Evolutionary conservation across 129 eudicot genomes (phyloP).

Genomic region (Lactuca saligna): DNA sequence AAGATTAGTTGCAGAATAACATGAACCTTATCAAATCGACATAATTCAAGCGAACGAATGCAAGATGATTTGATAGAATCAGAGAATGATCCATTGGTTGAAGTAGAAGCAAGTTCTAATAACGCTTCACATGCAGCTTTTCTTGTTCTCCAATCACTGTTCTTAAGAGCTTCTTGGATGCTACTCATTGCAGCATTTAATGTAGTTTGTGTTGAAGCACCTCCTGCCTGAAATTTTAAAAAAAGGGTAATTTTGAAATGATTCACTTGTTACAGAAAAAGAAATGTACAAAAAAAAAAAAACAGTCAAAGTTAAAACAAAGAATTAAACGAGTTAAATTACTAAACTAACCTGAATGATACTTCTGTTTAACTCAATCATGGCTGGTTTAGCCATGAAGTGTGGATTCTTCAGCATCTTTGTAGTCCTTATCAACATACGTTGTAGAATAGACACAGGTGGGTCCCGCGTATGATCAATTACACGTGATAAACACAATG

Average conservation of each 20-base stretch:
- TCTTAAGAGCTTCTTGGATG: constrained; percentile 84
- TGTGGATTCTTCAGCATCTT: constrained; percentile 89
- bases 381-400: constrained; percentile 84
- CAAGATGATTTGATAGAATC: constrained; percentile 65
- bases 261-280: neutral
- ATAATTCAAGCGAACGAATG: constrained; percentile 70
- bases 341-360: constrained; percentile 72
- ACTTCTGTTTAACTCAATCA: constrained; percentile 71
- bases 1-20: neutral
- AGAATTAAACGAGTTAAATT: neutral
- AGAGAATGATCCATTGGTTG: constrained; percentile 58
- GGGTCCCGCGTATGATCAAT: constrained; percentile 69
- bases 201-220: constrained; percentile 57
- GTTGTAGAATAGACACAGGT: constrained; percentile 62
- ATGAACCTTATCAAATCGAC: constrained; percentile 90
- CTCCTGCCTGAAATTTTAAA: constrained; percentile 69
- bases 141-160: constrained; percentile 82
- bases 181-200: constrained; percentile 69
- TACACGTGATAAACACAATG: constrained; percentile 77
- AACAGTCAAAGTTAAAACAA: too few relatives aligned
- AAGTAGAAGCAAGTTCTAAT: constrained; percentile 77
- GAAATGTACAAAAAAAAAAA: neutral
- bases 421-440: constrained; percentile 67
- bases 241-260: neutral
- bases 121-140: constrained; percentile 83